Evolutionary conservation across 352 stramenopile species (phyloP), one percentile per base, ranked within the genome.

Genomic region (Phytophthora constricta): DNA sequence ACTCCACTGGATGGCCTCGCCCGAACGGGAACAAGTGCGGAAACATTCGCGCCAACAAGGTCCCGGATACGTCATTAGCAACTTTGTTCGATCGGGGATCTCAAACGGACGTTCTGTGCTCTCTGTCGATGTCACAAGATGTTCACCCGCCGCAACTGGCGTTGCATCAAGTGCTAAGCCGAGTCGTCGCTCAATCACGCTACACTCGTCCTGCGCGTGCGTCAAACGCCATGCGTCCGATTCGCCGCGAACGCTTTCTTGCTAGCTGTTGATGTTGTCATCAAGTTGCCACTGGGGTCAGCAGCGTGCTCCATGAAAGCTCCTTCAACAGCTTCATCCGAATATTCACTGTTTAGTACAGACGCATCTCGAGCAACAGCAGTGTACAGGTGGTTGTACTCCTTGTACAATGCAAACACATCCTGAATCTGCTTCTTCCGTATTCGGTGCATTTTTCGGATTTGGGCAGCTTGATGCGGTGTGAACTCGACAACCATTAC

Each of bases 401-500:
- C 2, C 22, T 47, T 54, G 31, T 62, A 54, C 16, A 62, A 62
- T 42, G 26, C 11, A 5, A 55, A 23, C 10, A 62, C 22, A 37
- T 47, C 22, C 5, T 22, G 20, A 41, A 62, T 31, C 16, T 37
- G 5, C 5, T 16, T 37, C 0, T 7, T 55, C 48, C 19, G 25
- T 37, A 62, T 62, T 26, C 27, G 41, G 27, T 62, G 55, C 41
- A 62, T 45, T 33, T 39, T 62, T 13, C 45, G 28, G 0, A 62
- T 45, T 28, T 55, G 22, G 13, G 7, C 20, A 5, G 14, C 27
- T 49, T 62, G 55, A 5, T 19, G 4, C n/a, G 42, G 10, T 7
- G 55, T 62, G 46, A 62, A 55, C 13, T 49, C 55, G n/a, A 25
- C 42, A 7, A 62, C 42, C 27, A 62, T 22, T 1, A 62, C 54